Evolutionary conservation across 129 eudicot genomes (phyloP).

Genomic region (Ambrosia trifida): DNA sequence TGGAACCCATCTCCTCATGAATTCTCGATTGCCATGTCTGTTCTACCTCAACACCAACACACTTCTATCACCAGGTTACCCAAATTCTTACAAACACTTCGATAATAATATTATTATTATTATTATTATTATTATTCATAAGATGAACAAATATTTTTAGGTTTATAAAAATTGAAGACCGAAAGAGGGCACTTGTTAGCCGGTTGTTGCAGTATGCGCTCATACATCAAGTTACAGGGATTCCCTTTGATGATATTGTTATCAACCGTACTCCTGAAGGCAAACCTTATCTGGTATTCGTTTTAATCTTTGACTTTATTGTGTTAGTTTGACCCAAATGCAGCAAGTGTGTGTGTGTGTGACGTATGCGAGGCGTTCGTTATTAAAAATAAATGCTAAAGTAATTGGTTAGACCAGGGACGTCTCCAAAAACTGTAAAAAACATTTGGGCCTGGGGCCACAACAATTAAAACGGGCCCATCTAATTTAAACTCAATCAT

Average conservation of each 20-base stretch:
- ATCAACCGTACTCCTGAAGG: slow-evolving; percentile 68
- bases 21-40: slow-evolving; percentile 59
- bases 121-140: slow-evolving; percentile 4
- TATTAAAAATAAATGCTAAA: too few species aligned
- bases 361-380: too few species aligned
- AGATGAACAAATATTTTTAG: slow-evolving; percentile 31
- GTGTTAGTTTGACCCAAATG: too few species aligned
- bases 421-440: too few species aligned
- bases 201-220: slow-evolving; percentile 84
- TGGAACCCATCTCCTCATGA: slow-evolving; percentile 64
- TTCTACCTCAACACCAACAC: slow-evolving; percentile 59
- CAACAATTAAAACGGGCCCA: too few species aligned
- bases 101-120: background rate
- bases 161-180: slow-evolving; percentile 74
- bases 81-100: background rate
- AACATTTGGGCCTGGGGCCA: too few species aligned
- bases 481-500: too few species aligned
- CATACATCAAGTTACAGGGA: slow-evolving; percentile 57
- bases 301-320: background rate
- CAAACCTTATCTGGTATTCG: slow-evolving; percentile 71
- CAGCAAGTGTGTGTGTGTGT: too few species aligned
- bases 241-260: slow-evolving; percentile 55
- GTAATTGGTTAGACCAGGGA: too few species aligned
- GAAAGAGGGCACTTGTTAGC: slow-evolving; percentile 87
- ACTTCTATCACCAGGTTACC: slow-evolving; percentile 63